A percentile compares a stretch with the other conserved stretches of the same genome.
Evolutionary conservation across 1,284 basidiomycete species (phyloP).

Genomic region (Cutaneotrichosporon cyanovorans): DNA sequence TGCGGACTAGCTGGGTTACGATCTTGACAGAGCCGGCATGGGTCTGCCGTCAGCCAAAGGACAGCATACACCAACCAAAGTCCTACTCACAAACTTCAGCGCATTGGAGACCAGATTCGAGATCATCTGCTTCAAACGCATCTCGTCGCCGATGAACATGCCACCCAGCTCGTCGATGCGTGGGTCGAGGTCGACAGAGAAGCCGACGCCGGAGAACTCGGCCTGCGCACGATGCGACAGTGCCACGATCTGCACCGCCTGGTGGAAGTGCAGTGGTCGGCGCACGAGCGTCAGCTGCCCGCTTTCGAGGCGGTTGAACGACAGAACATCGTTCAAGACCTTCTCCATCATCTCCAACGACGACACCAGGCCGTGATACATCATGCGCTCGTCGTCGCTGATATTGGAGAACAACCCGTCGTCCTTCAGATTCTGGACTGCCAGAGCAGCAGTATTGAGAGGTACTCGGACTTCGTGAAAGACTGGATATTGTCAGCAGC

Average conservation of each 20-base stretch:
- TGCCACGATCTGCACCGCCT: conserved; percentile 70
- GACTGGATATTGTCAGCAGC: conserved; percentile 20
- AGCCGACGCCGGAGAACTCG: conserved; percentile 59
- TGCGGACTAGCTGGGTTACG: conserved; percentile 41
- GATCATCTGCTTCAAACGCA: conserved; percentile 68
- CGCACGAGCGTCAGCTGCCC: conserved; percentile 37
- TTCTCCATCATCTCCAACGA: conserved; percentile 68
- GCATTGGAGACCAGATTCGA: conserved; percentile 47
- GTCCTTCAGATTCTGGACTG: conserved; percentile 82
- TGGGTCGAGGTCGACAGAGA: conserved; percentile 63
- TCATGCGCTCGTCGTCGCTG: conserved; percentile 34
- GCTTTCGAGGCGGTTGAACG: conserved; percentile 48
- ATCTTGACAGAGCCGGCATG: conserved; percentile 51
- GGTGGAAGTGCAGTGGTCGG: conserved; percentile 73
- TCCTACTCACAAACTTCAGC: conserved; percentile 51
- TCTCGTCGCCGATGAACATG: conserved; percentile 51
- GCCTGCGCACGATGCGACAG: conserved; percentile 68
- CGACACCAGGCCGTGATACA: conserved; percentile 55
- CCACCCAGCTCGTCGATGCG: conserved; percentile 59
- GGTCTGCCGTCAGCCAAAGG: conserved; percentile 43
- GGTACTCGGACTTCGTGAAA: conserved; percentile 71
- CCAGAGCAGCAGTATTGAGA: conserved; percentile 77
- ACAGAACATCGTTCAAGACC: conserved; percentile 76
- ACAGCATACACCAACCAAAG: not conserved
- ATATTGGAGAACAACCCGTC: conserved; percentile 44